These are phyloP conservation scores for Capsicum rhomboideum DNA, from an alignment of 257 asterid species.

Conservation along the genomic window DNA sequence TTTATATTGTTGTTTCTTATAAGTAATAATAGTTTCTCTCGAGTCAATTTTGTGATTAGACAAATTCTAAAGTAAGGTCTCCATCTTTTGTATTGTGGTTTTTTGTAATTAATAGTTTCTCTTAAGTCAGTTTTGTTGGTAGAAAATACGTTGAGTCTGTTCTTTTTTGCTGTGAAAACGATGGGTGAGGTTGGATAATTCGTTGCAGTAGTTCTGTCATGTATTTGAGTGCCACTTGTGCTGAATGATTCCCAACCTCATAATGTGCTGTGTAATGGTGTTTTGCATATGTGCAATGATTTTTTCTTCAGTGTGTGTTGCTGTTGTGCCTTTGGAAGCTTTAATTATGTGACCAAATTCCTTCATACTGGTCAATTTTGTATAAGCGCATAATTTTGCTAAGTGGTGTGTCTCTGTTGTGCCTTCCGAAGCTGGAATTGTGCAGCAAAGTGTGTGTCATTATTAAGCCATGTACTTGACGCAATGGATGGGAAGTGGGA, in stretches of 20 bases:
- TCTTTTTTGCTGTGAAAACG: not conserved
- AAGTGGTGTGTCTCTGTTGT: no score
- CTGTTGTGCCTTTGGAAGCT: no score
- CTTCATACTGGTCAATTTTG: no score
- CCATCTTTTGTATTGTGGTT: not conserved
- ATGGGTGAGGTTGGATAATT: not conserved
- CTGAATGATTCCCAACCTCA: no score
- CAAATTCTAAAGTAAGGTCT: not conserved
- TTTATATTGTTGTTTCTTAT: not conserved
- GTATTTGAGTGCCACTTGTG: no score
- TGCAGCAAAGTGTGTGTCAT: not conserved
- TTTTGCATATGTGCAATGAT: no score
- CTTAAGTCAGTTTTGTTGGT: not conserved
- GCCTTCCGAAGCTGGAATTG: no score
- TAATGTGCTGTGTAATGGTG: no score
- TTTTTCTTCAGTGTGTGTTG: no score
- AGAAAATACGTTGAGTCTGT: not conserved
- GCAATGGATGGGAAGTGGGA: not conserved
- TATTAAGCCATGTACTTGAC: not conserved
- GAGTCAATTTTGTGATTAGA: not conserved
- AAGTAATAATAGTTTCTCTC: not conserved
- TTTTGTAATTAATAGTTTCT: not conserved
- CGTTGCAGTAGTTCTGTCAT: no score
- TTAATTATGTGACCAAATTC: no score
- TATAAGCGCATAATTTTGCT: no score